Evolutionary conservation across 495 filamentous ascomycete species (phyloP).

Genomic region (Arthonia radiata): DNA sequence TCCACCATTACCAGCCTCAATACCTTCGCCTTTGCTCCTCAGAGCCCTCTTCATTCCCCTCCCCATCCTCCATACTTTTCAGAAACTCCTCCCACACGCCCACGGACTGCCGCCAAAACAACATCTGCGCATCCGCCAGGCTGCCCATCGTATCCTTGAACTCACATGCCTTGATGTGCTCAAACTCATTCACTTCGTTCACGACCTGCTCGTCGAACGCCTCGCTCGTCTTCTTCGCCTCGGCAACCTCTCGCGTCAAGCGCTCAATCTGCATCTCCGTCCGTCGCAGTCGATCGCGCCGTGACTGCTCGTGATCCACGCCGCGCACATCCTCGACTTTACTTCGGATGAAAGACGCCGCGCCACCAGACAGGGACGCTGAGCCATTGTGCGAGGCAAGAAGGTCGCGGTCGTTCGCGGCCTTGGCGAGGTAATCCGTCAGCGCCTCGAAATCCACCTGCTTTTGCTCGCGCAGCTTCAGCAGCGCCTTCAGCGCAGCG

Average conservation of each 20-base stretch:
- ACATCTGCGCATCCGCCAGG: constrained; percentile 63
- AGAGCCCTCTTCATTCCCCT: constrained; percentile 16
- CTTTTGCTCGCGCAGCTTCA: constrained; percentile 90
- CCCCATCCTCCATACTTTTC: constrained; percentile 53
- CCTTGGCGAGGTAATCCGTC: constrained; percentile 83
- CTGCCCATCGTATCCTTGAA: constrained; percentile 67
- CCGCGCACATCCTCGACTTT: constrained; percentile 95
- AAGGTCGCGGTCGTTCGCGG: constrained; percentile 64
- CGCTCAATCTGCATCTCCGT: constrained; percentile 79
- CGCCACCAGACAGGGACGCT: constrained; percentile 31
- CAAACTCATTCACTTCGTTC: constrained; percentile 76
- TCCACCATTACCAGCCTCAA: no score
- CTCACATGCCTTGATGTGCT: constrained; percentile 83
- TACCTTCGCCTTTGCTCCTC: constrained; percentile 17
- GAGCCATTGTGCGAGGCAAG: constrained; percentile 41
- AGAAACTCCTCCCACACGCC: constrained; percentile 81
- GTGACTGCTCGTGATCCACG: constrained; percentile 82
- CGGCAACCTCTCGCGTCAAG: constrained; percentile 67
- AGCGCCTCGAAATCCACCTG: constrained; percentile 93
- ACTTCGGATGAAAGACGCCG: constrained; percentile 71
- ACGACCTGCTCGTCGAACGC: constrained; percentile 88
- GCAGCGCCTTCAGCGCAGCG: constrained; percentile 51
- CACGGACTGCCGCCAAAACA: constrained; percentile 57
- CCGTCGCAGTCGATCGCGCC: constrained; percentile 65
- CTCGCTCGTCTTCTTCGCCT: constrained; percentile 56